phyloP scores from a whole-genome alignment of 352 stramenopile genomes.

The Globisporangium paroecandrum region DNA sequence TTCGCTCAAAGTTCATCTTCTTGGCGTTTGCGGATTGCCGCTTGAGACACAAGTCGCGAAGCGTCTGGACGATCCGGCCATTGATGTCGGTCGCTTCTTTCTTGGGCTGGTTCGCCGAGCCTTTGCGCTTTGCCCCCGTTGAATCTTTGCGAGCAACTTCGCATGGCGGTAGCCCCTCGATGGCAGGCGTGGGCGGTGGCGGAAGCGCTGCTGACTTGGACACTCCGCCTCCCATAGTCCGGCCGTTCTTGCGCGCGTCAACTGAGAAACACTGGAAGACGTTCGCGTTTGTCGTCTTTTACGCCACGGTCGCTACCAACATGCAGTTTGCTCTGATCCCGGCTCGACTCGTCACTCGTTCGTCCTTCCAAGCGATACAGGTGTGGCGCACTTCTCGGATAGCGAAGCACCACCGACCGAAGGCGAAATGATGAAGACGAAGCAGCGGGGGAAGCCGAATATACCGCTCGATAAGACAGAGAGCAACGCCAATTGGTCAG shows the following conservation, averaged over 20 bases:
- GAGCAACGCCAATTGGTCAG: not conserved
- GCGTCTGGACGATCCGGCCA: slow-evolving; percentile 59
- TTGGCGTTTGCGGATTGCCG: slow-evolving; percentile 45
- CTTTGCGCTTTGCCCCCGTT: not conserved
- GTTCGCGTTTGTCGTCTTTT: not conserved
- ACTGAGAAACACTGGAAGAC: not conserved
- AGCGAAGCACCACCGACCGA: not conserved
- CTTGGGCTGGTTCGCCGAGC: slow-evolving; percentile 13
- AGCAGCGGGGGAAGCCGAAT: not conserved
- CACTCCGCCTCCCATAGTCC: slow-evolving; percentile 40
- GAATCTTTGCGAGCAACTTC: not conserved
- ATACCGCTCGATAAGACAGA: not conserved
- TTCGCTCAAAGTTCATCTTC: slow-evolving; percentile 67
- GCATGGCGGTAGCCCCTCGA: not conserved
- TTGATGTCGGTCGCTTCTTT: slow-evolving; percentile 59
- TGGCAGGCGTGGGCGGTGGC: not conserved
- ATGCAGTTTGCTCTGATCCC: slow-evolving; percentile 4
- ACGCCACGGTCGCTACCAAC: not conserved
- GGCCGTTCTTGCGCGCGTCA: not conserved
- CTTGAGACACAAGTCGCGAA: slow-evolving; percentile 59
- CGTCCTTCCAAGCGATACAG: not conserved
- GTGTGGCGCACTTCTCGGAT: not conserved
- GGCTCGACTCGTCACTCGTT: not conserved
- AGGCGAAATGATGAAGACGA: slow-evolving; percentile 1
- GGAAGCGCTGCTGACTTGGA: slow-evolving; percentile 17